Conservation (phyloP, 2,329 filamentous ascomycete genomes). For the Calonectria fujianensis region DNA sequence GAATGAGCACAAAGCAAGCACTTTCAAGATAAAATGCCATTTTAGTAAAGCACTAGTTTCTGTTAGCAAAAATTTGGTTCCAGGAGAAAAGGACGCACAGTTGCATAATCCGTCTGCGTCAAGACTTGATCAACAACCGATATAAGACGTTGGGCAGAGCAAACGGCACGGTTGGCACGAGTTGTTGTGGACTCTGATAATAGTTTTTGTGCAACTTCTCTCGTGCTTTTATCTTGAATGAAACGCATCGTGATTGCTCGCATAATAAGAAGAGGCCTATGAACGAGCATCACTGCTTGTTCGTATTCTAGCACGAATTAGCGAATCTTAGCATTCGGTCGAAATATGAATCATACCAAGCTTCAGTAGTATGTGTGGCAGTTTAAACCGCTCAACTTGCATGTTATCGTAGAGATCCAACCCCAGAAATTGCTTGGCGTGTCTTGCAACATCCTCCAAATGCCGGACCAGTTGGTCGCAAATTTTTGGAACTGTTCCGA, state of each 20-base stretch:
- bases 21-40: conserved; percentile 21
- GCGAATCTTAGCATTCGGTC: neutral
- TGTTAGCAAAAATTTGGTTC: neutral
- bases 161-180: conserved; percentile 1
- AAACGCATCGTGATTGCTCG: conserved; percentile 2
- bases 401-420: neutral
- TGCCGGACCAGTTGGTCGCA: neutral
- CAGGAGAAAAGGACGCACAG: neutral
- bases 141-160: conserved; percentile 13
- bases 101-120: neutral
- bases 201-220: neutral
- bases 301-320: conserved; percentile 4
- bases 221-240: neutral
- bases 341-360: neutral
- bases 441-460: neutral
- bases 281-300: conserved; percentile 13
- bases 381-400: neutral
- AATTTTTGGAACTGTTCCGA: conserved; percentile 16
- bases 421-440: neutral
- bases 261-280: conserved; percentile 8
- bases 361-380: conserved; percentile 2
- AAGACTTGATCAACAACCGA: conserved; percentile 14
- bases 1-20: conserved; percentile 16
- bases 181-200: neutral
- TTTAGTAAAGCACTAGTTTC: conserved; percentile 9